These are phyloP conservation scores for Porcisia hertigi DNA, from an alignment of 208 protist genomes.

Conservation along the genomic window DNA sequence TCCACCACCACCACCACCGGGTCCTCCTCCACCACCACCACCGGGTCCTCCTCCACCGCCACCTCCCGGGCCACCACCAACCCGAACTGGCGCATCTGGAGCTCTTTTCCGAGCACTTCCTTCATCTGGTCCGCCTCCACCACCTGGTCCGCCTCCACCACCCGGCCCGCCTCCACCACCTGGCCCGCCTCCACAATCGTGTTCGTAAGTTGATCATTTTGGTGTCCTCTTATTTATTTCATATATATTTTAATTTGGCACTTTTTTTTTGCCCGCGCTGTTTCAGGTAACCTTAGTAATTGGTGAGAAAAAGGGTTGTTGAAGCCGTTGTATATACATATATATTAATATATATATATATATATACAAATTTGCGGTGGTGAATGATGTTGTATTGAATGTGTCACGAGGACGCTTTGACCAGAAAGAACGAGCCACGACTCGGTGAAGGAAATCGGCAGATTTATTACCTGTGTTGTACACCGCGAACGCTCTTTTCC, in stretches of 20 bases:
- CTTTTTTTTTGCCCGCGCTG: not conserved
- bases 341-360: not conserved
- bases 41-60: constrained; percentile 27
- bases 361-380: too few species aligned
- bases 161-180: too few species aligned
- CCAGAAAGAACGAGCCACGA: not conserved
- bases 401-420: not conserved
- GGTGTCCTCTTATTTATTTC: constrained; percentile 2
- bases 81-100: not conserved
- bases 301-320: not conserved
- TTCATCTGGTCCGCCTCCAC: constrained; percentile 15
- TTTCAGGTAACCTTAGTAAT: not conserved
- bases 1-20: constrained; percentile 10
- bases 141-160: too few species aligned
- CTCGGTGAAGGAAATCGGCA: too few species aligned
- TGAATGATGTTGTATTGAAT: not conserved
- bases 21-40: not conserved
- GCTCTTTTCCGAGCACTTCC: constrained; percentile 18
- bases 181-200: constrained; percentile 21
- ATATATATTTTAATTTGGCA: not conserved
- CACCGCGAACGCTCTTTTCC: not conserved
- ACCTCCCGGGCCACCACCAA: constrained; percentile 13
- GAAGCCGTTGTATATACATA: not conserved
- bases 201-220: not conserved
- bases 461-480: not conserved